Evolutionary conservation across 208 protist species (phyloP), one percentile per base, ranked within the genome.

Genomic region (Leishmania turanica): DNA sequence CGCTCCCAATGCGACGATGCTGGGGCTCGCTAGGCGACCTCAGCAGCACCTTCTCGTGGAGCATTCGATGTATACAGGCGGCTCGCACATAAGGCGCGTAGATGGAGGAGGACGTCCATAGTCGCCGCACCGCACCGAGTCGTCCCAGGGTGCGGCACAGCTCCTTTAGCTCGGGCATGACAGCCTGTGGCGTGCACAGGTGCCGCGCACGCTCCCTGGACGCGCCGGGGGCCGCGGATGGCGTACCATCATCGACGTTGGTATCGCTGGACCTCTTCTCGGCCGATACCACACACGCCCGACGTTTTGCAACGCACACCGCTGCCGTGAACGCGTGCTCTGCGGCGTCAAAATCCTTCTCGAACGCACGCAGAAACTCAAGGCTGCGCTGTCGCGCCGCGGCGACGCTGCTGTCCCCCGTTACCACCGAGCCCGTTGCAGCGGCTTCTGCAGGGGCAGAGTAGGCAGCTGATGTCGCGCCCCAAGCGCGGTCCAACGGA

Each of bases 401-500:
- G 5, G 73, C 31, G 53, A n/a, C 13, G 51, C n/a, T 60, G 21
- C 37, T 34, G 11, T 17, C 21, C 27, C 56, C 42, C n/a, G 24
- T 24, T 15, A 2, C 62, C 42, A 47, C 53, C 40, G 27, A 62
- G 5, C 19, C 49, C 37, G 68, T 15, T n/a, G 40, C 42, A 6
- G 42, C 37, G 53, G 24, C 68, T 6, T 72, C 68, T 31, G 11
- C 68, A 9, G 68, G 34, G 42, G 27, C 19, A 13, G 81, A 27
- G 34, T 54, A 42, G 15, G 72, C 21, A 9, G 45, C 49, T 40
- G 53, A 15, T 27, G 68, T 17, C 0, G 31, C 4, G 24, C 31
- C 72, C 88, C 88, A 91, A 2, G 19, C n/a, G 24, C 88, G 81
- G 8, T 88, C 79, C 15, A 84, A 79, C 24, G 83, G 83, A 64